phyloP scores from a whole-genome alignment of 2,329 filamentous ascomycete species.

The Clarireedia homoeocarpa region DNA sequence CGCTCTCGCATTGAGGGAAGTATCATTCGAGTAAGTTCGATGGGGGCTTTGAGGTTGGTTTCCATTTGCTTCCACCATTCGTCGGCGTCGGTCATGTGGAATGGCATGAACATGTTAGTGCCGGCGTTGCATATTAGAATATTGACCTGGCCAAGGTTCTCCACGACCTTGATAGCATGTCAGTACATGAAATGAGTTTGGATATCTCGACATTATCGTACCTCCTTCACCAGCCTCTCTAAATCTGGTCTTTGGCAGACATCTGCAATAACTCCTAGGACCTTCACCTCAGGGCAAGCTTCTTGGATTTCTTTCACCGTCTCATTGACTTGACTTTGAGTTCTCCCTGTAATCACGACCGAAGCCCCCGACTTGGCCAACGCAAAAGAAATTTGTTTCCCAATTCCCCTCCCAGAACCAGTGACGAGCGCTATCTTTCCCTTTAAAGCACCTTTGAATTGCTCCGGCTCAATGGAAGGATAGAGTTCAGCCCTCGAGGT shows the following conservation, averaged over 20 bases:
- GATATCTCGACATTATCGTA: neutral
- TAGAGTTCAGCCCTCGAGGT: conserved; percentile 13
- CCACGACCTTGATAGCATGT: conserved; percentile 4
- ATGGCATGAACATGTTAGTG: conserved; percentile 18
- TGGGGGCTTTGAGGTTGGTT: conserved; percentile 16
- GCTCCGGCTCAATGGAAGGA: conserved; percentile 14
- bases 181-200: neutral
- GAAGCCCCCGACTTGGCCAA: conserved; percentile 14
- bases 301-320: conserved; percentile 11
- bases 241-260: conserved; percentile 10
- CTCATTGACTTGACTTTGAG: conserved; percentile 10
- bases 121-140: conserved; percentile 19
- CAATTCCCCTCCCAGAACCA: conserved; percentile 16
- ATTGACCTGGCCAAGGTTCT: conserved; percentile 13
- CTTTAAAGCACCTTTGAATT: conserved; percentile 7
- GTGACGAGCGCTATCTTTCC: conserved; percentile 18
- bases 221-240: conserved; percentile 12
- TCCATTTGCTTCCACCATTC: conserved; percentile 18
- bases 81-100: conserved; percentile 16
- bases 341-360: conserved; percentile 14
- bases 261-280: conserved; percentile 15
- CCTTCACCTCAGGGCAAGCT: conserved; percentile 2
- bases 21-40: conserved; percentile 15
- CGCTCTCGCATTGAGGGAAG: conserved; percentile 15
- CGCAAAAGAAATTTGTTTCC: conserved; percentile 13